These are phyloP conservation scores for Grigorovia transvaalensis DNA, from an alignment of 805 yeast genomes.

Conservation along the genomic window DNA sequence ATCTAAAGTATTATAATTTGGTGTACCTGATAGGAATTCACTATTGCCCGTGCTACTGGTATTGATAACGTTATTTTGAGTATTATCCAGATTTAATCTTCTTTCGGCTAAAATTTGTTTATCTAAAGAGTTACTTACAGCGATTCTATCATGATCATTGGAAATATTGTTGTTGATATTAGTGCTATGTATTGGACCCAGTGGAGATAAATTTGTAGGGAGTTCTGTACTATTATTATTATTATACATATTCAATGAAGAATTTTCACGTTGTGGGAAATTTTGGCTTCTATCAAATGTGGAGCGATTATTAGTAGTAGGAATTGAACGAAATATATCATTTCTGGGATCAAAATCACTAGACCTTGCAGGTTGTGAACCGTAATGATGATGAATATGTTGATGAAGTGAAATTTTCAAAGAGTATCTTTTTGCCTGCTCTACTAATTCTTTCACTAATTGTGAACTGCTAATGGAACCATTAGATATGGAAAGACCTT, in stretches of 20 bases:
- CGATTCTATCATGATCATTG: background rate
- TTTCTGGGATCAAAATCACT: slow-evolving; percentile 1
- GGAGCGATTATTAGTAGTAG: background rate
- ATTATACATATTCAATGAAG: background rate
- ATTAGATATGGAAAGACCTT: slow-evolving; percentile 35
- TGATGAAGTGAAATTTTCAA: slow-evolving; percentile 68
- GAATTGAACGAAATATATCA: background rate
- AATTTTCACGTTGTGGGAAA: background rate
- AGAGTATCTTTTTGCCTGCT: slow-evolving; percentile 47
- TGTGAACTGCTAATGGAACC: slow-evolving; percentile 47
- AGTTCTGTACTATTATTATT: background rate
- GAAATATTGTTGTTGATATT: background rate
- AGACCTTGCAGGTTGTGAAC: background rate
- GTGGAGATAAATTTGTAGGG: background rate
- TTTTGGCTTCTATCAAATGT: background rate
- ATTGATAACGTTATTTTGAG: background rate
- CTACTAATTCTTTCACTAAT: slow-evolving; percentile 45
- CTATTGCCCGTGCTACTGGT: slow-evolving; percentile 1
- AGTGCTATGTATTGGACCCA: background rate
- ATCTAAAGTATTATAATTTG: slow-evolving; percentile 14
- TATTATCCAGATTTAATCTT: background rate
- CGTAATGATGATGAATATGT: slow-evolving; percentile 73
- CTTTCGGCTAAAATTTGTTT: background rate
- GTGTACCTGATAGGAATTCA: slow-evolving; percentile 17
- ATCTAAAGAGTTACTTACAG: background rate